These are phyloP conservation scores for Puccinellia tenuiflora DNA, from an alignment of 176 grass and related monocot species.

Conservation along the genomic window DNA sequence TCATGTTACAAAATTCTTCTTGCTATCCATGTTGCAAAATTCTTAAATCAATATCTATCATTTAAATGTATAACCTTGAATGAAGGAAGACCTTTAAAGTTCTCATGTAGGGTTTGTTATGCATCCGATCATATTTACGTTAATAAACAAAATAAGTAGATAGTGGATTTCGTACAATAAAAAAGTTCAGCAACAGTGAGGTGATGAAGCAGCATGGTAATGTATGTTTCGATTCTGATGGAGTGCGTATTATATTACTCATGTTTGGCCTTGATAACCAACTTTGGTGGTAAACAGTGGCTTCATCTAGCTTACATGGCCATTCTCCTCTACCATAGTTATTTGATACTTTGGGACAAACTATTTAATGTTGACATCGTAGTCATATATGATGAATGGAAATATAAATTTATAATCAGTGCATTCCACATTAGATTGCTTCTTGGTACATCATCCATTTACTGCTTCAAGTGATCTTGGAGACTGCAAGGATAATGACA, in stretches of 20 bases:
- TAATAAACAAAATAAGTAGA: neutral
- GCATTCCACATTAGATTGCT: neutral
- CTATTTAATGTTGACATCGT: neutral
- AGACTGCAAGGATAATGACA: neutral
- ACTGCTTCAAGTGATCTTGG: neutral
- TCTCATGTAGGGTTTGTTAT: neutral
- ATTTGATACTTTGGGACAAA: neutral
- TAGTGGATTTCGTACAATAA: neutral
- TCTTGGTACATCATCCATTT: neutral
- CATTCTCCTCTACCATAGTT: neutral
- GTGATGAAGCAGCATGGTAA: neutral
- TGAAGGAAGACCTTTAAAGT: neutral
- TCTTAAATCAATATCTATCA: neutral
- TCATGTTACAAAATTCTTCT: neutral
- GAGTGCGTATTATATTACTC: neutral
- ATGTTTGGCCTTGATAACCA: constrained; percentile 8
- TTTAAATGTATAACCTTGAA: neutral
- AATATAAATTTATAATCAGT: neutral
- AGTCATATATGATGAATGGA: neutral
- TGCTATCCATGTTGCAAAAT: neutral
- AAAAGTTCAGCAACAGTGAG: too few relatives aligned
- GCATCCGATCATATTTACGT: neutral
- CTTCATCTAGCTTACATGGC: constrained; percentile 5
- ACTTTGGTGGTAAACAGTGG: neutral
- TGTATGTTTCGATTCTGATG: neutral